Evolutionary conservation across 2,329 filamentous ascomycete species (phyloP).

Genomic region (Aspergillus tubingensis): DNA sequence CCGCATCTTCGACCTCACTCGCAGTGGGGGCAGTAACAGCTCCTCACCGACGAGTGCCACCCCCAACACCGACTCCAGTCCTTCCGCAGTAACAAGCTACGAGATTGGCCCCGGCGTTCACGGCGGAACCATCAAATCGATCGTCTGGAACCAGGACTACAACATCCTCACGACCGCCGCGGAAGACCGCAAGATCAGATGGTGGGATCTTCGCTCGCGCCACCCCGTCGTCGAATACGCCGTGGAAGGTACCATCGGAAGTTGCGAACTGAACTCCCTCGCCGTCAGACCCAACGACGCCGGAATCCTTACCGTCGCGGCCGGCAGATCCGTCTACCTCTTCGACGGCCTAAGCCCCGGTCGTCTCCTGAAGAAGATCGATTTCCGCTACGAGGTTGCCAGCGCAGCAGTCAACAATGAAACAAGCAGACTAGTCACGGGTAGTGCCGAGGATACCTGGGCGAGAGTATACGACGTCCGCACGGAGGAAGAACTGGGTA

Average conservation of each 20-base stretch:
- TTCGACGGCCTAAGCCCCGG: slow-evolving; percentile 76
- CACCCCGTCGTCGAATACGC: slow-evolving; percentile 73
- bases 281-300: slow-evolving; percentile 61
- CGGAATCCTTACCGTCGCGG: slow-evolving; percentile 82
- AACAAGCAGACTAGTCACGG: slow-evolving; percentile 81
- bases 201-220: slow-evolving; percentile 85
- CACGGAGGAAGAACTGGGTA: slow-evolving; percentile 74
- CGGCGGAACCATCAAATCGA: slow-evolving; percentile 87
- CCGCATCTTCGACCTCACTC: slow-evolving; percentile 83
- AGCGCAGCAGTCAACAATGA: slow-evolving; percentile 85
- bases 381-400: slow-evolving; percentile 80
- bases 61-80: slow-evolving; percentile 43
- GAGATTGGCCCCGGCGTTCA: slow-evolving; percentile 88
- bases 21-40: slow-evolving; percentile 45
- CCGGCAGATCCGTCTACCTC: slow-evolving; percentile 93
- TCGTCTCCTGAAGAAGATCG: slow-evolving; percentile 72
- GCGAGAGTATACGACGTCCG: slow-evolving; percentile 93
- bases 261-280: slow-evolving; percentile 81
- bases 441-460: slow-evolving; percentile 91
- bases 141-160: slow-evolving; percentile 88
- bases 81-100: slow-evolving; percentile 66
- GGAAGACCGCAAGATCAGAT: slow-evolving; percentile 86
- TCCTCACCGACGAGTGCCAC: slow-evolving; percentile 45
- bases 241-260: slow-evolving; percentile 83
- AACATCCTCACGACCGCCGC: slow-evolving; percentile 89